Conservation (phyloP, 164 flowering plant genomes). For the Magnolia sinica region DNA sequence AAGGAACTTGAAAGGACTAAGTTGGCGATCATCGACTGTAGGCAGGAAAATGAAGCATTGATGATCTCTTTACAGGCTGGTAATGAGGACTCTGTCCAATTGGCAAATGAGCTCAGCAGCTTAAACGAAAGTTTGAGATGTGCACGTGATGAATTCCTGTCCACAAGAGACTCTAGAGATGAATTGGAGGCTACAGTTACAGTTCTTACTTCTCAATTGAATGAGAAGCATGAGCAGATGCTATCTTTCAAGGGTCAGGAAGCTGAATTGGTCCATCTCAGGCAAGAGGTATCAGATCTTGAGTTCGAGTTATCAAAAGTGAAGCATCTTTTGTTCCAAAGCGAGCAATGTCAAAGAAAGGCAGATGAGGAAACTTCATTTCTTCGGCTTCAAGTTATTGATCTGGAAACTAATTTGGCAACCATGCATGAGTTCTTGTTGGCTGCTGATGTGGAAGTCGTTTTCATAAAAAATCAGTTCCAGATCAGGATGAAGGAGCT, state of each 20-base stretch:
- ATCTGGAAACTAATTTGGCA: constrained; percentile 41
- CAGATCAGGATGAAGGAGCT: constrained; percentile 39
- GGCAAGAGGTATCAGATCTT: constrained; percentile 41
- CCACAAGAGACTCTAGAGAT: constrained; percentile 42
- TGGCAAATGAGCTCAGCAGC: constrained; percentile 40
- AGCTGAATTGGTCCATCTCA: constrained; percentile 40
- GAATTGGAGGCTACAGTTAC: constrained; percentile 39
- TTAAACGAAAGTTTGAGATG: constrained; percentile 39
- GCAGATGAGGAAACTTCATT: constrained; percentile 34
- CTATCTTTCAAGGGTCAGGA: constrained; percentile 33
- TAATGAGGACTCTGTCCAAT: constrained; percentile 41
- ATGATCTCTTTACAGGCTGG: constrained; percentile 36
- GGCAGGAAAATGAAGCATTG: constrained; percentile 38
- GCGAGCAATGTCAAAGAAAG: constrained; percentile 27
- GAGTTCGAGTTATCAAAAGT: constrained; percentile 49
- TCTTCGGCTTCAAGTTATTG: constrained; percentile 19
- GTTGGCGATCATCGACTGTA: constrained; percentile 24
- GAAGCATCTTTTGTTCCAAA: constrained; percentile 23
- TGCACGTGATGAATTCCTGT: constrained; percentile 39
- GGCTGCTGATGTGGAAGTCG: constrained; percentile 51
- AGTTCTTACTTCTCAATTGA: constrained; percentile 47
- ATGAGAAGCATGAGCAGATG: constrained; percentile 40
- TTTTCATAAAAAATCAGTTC: constrained; percentile 41
- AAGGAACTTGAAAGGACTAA: constrained; percentile 46
- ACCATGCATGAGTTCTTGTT: constrained; percentile 38